Conservation (phyloP, 768 basidiomycete species). For the Russula abietina region DNA sequence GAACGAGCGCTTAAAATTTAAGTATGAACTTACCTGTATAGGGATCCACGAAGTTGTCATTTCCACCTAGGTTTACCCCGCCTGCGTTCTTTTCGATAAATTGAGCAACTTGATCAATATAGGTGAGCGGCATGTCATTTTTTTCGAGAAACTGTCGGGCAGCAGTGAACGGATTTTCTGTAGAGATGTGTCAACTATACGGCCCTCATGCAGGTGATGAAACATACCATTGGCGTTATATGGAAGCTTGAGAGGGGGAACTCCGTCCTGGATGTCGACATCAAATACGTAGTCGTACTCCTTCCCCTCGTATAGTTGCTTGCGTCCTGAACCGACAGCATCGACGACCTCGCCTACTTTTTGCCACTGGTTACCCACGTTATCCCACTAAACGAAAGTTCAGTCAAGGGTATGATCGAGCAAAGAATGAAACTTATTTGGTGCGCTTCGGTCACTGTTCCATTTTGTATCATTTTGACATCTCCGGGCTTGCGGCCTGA, state of each 20-base stretch:
- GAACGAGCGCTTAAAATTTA: neutral
- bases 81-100: conserved; percentile 92
- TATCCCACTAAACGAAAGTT: conserved; percentile 65
- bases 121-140: conserved; percentile 76
- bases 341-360: conserved; percentile 96
- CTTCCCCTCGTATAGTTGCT: conserved; percentile 86
- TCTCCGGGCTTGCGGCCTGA: conserved; percentile 90
- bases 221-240: conserved; percentile 78
- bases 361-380: conserved; percentile 62
- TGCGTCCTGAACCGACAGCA: conserved; percentile 83
- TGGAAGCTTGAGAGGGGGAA: conserved; percentile 87
- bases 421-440: conserved; percentile 48
- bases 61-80: conserved; percentile 63
- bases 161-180: conserved; percentile 87
- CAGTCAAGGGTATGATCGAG: neutral
- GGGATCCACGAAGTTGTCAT: conserved; percentile 73
- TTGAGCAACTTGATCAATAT: conserved; percentile 83
- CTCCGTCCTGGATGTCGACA: conserved; percentile 91
- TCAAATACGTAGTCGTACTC: conserved; percentile 99
- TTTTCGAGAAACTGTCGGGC: conserved; percentile 82
- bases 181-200: neutral
- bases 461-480: conserved; percentile 84
- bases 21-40: conserved; percentile 61
- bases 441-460: conserved; percentile 80
- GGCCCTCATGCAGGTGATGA: neutral